Base-by-base conservation (phyloP, 2,329 filamentous ascomycete genomes). In the Pseudogymnoascus sp. region DNA sequence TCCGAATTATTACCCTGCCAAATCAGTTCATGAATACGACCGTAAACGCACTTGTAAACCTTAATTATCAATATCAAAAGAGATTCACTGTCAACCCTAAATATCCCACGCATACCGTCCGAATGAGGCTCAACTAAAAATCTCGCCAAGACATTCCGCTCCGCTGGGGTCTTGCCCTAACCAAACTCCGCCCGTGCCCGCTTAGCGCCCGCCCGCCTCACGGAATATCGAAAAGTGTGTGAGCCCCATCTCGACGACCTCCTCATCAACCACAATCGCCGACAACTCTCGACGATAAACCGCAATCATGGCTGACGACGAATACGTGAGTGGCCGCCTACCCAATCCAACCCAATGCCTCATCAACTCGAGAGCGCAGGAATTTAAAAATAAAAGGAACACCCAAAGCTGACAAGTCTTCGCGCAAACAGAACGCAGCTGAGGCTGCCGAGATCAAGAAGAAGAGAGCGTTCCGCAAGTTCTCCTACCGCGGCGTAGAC, bases 391-490 rank as follows among this genome's bases (percentile, higher is more conserved):
- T 18, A 18, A 5, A 25, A 28, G 22, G 18, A 33, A 37, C 14
- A 25, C 28, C 37, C 28, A 30, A 28, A 58, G 62, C 75, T 79
- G 69, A 77, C 68, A 62, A 67, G 59, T 64, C 66, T 66, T 66
- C 35, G 59, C 50, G 60, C 69, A 33, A 33, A 72, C 74, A 96
- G 91, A 93, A 97, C 84, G 88, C 92, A 78, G 91, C 95, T 84
- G 90, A 94, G 86, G 93, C 93, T 81, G 93, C 91, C 78, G 94
- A 97, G 90, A 83, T 99, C 81, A 99, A 97, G 91, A 96, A 90
- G 86, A 96, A 89, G 85, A 96, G 94, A 93, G 83, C 91, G 73
- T 97, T 97, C 90, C 90, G 91, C 84, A 99, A 97, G 89, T 99
- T 97, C 79, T 94, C 92, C 72, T 99, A 97, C 90, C 90, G 94